phyloP scores from a whole-genome alignment of 768 basidiomycete species.

The Trametopsis cervina region DNA sequence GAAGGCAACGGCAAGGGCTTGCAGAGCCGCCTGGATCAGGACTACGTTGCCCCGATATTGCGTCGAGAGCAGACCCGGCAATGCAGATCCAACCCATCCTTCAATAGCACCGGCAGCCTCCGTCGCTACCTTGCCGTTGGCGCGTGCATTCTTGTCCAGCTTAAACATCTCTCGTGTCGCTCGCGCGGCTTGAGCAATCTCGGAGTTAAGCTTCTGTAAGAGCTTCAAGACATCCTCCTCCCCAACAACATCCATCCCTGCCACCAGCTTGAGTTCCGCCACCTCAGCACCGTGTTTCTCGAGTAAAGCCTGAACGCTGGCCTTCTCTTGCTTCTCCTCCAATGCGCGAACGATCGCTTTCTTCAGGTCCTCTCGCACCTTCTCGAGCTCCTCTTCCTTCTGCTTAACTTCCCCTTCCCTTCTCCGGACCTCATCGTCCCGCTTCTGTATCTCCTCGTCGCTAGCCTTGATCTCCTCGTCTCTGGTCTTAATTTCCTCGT shows the following conservation, averaged over 20 bases:
- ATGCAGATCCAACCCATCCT: constrained; percentile 11
- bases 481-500: background rate
- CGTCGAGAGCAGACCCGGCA: constrained; percentile 9
- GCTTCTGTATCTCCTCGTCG: background rate
- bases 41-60: constrained; percentile 11
- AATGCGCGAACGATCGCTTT: background rate
- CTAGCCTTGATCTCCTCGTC: background rate
- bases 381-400: constrained; percentile 2
- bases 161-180: constrained; percentile 9
- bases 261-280: constrained; percentile 3
- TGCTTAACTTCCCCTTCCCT: background rate
- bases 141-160: constrained; percentile 3
- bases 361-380: background rate
- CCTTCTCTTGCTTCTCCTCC: constrained; percentile 4
- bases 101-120: constrained; percentile 11
- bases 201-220: constrained; percentile 11
- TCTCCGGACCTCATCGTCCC: background rate
- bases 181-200: constrained; percentile 11
- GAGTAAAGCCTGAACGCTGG: constrained; percentile 2
- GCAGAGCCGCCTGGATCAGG: constrained; percentile 10
- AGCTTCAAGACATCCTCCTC: constrained; percentile 9
- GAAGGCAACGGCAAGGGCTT: constrained; percentile 13
- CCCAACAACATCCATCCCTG: constrained; percentile 7
- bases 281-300: constrained; percentile 5
- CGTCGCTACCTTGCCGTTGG: constrained; percentile 3